A percentile compares a stretch with the other conserved stretches of the same genome.
These are phyloP conservation scores for Maudiozyma pseudohumilis DNA, from an alignment of 805 yeast species.

Conservation along the genomic window DNA sequence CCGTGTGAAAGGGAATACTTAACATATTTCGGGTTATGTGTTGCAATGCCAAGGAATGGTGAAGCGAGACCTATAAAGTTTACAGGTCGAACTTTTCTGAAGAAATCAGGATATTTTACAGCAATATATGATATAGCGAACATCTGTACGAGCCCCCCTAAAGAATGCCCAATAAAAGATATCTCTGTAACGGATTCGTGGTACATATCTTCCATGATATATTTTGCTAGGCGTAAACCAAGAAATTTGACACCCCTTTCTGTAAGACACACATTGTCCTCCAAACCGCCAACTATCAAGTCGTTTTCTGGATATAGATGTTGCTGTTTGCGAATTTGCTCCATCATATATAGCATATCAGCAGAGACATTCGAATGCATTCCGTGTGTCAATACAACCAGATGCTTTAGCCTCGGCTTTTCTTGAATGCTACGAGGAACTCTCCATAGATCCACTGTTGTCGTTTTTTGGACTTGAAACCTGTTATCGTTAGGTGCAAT, in stretches of 20 bases:
- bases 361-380: constrained; percentile 67
- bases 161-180: constrained; percentile 69
- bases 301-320: constrained; percentile 29
- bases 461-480: constrained; percentile 40
- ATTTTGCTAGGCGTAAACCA: constrained; percentile 63
- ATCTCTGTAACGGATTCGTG: constrained; percentile 39
- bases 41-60: constrained; percentile 64
- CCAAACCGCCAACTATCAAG: constrained; percentile 57
- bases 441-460: constrained; percentile 64
- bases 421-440: constrained; percentile 31
- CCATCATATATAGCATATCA: constrained; percentile 66
- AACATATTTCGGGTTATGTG: constrained; percentile 67
- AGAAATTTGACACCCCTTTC: constrained; percentile 68
- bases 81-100: constrained; percentile 45
- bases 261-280: constrained; percentile 65
- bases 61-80: constrained; percentile 67
- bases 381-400: constrained; percentile 68
- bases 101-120: constrained; percentile 59
- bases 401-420: constrained; percentile 33
- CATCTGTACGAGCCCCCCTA: constrained; percentile 71
- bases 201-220: constrained; percentile 39
- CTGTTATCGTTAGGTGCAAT: constrained; percentile 13
- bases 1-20: constrained; percentile 63
- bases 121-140: constrained; percentile 67
- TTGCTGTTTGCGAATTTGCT: constrained; percentile 39